Base-by-base conservation (phyloP, 1,139 yeast genomes). In the Debaryomyces singareniensis region DNA sequence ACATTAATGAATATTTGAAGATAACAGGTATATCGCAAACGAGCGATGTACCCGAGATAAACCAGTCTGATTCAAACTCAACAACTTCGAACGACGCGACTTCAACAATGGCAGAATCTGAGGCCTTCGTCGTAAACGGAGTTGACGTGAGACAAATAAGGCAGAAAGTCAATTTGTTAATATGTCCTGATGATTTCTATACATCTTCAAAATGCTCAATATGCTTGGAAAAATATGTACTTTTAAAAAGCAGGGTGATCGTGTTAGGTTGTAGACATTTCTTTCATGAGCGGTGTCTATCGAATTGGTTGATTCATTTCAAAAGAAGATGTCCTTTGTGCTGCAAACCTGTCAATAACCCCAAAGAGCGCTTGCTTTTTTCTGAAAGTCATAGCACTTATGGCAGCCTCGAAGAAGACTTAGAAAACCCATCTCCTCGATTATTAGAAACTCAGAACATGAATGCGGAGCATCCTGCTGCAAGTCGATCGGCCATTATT, bases 301-400 rank as follows among this genome's bases (percentile, higher is more conserved):
- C 68, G 13, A 66, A 65, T 38, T 67, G 73, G 73, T 49, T 67
- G 28, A 58, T 67, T 16, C 64, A 66, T 41, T 67, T 66, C 43
- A 52, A 55, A 29, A 45, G 70, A 34, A 60, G 63, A 33, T 67
- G 73, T 42, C 73, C 73, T 0, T 54, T 67, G 38, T 67, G 73
- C 40, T 66, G 66, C 39, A 46, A 53, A 14, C 35, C 47, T 5
- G 42, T 59, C 16, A 42, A 35, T n/a, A 34, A 30, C n/a, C 16
- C 20, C 11, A 29, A 31, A 10, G 27, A 28, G 5, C 35, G 35
- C 7, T 25, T 32, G 34, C 36, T 55, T 31, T 49, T 51, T 41
- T 50, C 49, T 21, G 49, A 50, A 24, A 49, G 45, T 12, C 34
- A 26, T n/a, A 22, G 35, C 15, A 29, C 26, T 22, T 50, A 53